phyloP scores from a whole-genome alignment of 2,329 filamentous ascomycete species.

The Clarireedia sp. region DNA sequence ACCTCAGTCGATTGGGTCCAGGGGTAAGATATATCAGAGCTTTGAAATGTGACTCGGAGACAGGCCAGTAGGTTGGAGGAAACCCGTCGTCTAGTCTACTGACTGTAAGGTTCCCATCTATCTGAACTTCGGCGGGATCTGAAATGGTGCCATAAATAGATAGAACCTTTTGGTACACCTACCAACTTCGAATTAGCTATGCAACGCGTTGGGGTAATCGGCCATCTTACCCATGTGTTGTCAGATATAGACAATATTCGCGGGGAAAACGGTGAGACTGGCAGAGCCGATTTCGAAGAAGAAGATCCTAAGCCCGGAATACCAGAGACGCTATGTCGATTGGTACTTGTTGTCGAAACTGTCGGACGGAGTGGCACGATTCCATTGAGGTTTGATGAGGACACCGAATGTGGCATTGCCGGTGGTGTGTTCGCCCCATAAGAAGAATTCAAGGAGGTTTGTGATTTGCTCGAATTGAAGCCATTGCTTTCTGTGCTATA shows the following conservation, averaged over 20 bases:
- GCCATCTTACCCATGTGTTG: conserved; percentile 63
- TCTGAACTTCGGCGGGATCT: conserved; percentile 55
- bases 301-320: conserved; percentile 52
- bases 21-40: conserved; percentile 83
- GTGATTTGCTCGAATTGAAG: conserved; percentile 54
- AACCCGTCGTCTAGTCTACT: conserved; percentile 79
- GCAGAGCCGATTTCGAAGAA: conserved; percentile 47
- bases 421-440: conserved; percentile 49
- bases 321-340: conserved; percentile 56
- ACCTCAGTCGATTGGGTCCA: conserved; percentile 77
- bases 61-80: conserved; percentile 77
- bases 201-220: not conserved
- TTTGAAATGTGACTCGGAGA: conserved; percentile 86
- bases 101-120: conserved; percentile 75
- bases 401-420: conserved; percentile 34
- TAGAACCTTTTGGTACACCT: conserved; percentile 90
- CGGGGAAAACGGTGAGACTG: conserved; percentile 73
- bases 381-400: conserved; percentile 54
- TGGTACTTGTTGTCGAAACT: conserved; percentile 31
- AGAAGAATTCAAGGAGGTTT: conserved; percentile 41
- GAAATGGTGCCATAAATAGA: conserved; percentile 76
- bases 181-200: conserved; percentile 13
- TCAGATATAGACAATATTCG: conserved; percentile 71
- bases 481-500: conserved; percentile 40
- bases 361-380: conserved; percentile 44